Conservation (phyloP, 345 rosid genomes). For the Arabidopsis suecica region DNA sequence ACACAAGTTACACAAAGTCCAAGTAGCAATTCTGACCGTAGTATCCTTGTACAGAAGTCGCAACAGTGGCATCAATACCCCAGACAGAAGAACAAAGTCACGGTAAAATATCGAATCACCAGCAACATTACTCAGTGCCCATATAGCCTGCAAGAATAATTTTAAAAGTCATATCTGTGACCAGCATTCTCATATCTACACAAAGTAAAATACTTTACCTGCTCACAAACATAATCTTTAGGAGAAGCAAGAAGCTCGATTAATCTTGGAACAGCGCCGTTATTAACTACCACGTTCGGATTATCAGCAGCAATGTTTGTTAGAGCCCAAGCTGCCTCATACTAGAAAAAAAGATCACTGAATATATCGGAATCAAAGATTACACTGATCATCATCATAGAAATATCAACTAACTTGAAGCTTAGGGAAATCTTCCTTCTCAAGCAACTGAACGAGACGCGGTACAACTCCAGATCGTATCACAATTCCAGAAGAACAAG, state of each 20-base stretch:
- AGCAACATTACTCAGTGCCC: background rate
- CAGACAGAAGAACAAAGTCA: background rate
- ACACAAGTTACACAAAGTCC: background rate
- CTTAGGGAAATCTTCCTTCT: background rate
- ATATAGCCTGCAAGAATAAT: background rate
- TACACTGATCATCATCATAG: background rate
- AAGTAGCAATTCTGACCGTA: background rate
- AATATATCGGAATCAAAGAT: background rate
- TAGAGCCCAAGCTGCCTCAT: background rate
- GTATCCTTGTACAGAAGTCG: background rate
- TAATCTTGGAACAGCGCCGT: background rate
- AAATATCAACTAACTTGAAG: background rate
- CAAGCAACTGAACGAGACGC: background rate
- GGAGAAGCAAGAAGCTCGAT: background rate
- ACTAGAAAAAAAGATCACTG: background rate
- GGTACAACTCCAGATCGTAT: background rate
- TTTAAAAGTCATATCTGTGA: background rate
- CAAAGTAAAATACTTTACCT: background rate
- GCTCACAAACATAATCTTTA: background rate
- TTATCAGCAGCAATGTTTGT: background rate
- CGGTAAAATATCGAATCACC: background rate
- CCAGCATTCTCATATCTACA: background rate
- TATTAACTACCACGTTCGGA: background rate
- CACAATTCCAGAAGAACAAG: background rate
- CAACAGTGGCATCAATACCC: background rate